phyloP scores from a whole-genome alignment of 306 rosid genomes.

The Acacia crassicarpa region DNA sequence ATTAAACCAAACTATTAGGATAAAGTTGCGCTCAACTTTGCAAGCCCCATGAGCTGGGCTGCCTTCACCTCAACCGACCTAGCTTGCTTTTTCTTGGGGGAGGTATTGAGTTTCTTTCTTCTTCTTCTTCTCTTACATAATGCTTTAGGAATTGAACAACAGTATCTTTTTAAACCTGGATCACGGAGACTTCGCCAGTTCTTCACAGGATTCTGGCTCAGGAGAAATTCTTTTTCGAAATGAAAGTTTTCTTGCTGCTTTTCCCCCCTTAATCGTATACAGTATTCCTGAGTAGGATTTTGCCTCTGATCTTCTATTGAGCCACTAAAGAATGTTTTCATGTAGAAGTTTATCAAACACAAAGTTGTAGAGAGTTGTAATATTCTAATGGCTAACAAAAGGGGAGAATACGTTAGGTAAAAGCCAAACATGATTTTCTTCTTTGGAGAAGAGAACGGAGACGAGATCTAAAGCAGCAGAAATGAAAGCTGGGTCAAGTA shows the following conservation, averaged over 20 bases:
- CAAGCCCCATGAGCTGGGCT: not conserved
- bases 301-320: not conserved
- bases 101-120: not conserved
- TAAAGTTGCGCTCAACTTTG: not conserved
- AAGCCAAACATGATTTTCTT: not conserved
- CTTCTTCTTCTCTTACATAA: not conserved
- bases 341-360: not conserved
- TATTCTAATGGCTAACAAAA: not conserved
- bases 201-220: not conserved
- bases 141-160: not conserved
- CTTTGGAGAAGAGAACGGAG: not conserved
- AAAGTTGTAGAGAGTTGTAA: not conserved
- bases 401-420: not conserved
- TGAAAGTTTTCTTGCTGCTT: not conserved
- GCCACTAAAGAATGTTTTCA: not conserved
- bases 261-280: not conserved
- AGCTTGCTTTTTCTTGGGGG: not conserved
- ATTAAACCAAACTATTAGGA: too few species aligned
- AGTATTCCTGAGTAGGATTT: not conserved
- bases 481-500: conserved; percentile 1
- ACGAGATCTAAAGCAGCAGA: not conserved
- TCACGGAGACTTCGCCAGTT: not conserved
- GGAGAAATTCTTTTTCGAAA: not conserved
- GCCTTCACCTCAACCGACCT: not conserved
- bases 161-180: not conserved